Base-by-base conservation (phyloP, 176 grass and related monocot genomes). In the Elymus sibiricus region DNA sequence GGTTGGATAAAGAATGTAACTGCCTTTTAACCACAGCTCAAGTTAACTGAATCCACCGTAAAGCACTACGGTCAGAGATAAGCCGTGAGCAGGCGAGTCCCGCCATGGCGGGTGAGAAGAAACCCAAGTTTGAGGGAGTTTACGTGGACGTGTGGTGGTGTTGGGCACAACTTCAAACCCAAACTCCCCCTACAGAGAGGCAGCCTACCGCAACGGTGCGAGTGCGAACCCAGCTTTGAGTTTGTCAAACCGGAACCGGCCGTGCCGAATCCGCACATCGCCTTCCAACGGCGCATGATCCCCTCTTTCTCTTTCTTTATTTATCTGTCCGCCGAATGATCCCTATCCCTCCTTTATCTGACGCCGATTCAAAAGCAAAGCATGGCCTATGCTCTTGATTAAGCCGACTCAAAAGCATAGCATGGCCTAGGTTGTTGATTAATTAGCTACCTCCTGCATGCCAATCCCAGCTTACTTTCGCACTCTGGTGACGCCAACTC, bases 181-280 rank as follows among this genome's bases (percentile, higher is more conserved):
- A 72, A 31, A 64, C 9, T 11, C 4, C 24, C 38, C 26, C 43
- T 1, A 22, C 1, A 32, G 22, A 65, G 42, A 47, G n/a, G 44
- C 37, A 38, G 37, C 37, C 68, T 7, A 24, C 4, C 5, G 22
- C 38, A 72, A 40, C 37, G 38, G 21, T 21, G 69, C 22, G 35
- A 24, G 68, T 69, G 35, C 37, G 37, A 53, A 2, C 15, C 27
- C 26, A 21, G 65, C 15, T 53, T 2, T 2, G 49, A 15, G 60
- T 19, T 83, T 19, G 82, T 84, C 82, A 84, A 74, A 62, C 24
- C 35, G 8, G 37, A 74, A 62, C 24, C 35, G 8, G 37, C 42
- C 47, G 22, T n/a, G 31, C 21, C 29, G 10, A 47, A 26, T 19
- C 19, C 24, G 1, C 82, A 26, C 38, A 10, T 4, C 46, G 8